Percentiles rank a stretch among this genome's conserved stretches.
Conservation (phyloP, 768 basidiomycete species). For the Russula sp. region DNA sequence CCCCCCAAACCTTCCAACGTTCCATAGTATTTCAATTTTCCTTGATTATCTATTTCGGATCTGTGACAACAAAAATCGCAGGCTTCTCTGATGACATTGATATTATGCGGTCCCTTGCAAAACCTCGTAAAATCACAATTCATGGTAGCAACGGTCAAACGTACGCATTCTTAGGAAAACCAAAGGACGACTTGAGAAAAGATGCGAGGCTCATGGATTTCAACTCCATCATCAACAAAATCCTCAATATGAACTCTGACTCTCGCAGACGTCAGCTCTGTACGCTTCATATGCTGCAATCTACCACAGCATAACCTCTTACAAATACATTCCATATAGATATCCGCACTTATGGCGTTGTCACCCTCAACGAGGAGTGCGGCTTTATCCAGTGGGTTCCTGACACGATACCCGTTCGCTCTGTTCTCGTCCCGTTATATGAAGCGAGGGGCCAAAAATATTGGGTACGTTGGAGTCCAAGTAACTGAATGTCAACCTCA, state of each 20-base stretch:
- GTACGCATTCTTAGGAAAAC: constrained; percentile 94
- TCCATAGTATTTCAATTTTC: constrained; percentile 47
- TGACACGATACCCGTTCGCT: constrained; percentile 79
- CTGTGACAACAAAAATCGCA: constrained; percentile 28
- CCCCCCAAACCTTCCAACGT: constrained; percentile 66
- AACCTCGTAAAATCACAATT: constrained; percentile 86
- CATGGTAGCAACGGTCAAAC: constrained; percentile 72
- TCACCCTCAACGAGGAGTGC: constrained; percentile 94
- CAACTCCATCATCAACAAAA: constrained; percentile 94
- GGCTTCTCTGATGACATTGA: constrained; percentile 80
- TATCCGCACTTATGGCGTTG: constrained; percentile 97
- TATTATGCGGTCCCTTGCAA: constrained; percentile 87
- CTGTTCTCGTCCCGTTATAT: constrained; percentile 66
- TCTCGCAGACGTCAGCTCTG: constrained; percentile 86
- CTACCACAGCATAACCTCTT: constrained; percentile 5
- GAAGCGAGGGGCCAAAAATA: constrained; percentile 40
- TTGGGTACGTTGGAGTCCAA: constrained; percentile 40
- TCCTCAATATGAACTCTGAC: constrained; percentile 90
- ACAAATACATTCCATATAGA: constrained; percentile 41
- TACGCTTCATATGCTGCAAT: constrained; percentile 36
- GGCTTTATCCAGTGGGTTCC: constrained; percentile 99
- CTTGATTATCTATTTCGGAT: background rate
- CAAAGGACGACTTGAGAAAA: constrained; percentile 95
- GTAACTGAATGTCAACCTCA: background rate
- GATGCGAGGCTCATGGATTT: constrained; percentile 98